Evolutionary conservation across 768 basidiomycete genomes (phyloP), one percentile per base, ranked within the genome.

Genomic region (Scleroderma bovista): DNA sequence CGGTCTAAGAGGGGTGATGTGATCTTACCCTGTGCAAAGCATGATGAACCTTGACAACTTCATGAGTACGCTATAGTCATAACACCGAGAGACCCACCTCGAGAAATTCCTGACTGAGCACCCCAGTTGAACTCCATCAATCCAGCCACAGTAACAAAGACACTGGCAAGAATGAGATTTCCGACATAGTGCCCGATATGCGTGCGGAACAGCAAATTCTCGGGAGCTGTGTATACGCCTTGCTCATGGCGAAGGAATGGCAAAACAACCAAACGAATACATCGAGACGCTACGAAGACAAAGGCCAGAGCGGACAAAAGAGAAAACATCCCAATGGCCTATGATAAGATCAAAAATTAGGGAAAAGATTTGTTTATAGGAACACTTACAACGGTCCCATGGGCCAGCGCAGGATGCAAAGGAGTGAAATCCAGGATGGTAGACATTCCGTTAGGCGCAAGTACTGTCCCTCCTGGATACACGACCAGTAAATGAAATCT

Each of bases 161-260:
- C 66, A 61, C 86, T 81, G 52, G 76, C 75, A 23, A 81, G 55
- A 52, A 87, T 69, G 49, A 89, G 70, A 58, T 79, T 85, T 34
- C 71, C 73, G n/a, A 78, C 75, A 61, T 86, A 87, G 44, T 77
- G 75, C 1, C 87, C 87, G 13, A 87, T 75, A 54, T 85, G 84
- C 7, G 84, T 85, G 50, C 76, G 75, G 64, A 88, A 86, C 64
- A 88, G 86, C 51, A 79, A 68, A 37, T 74, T 77, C 62, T 81
- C 80, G 29, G 64, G 61, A 4, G 57, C 50, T 42, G 68, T 66
- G 26, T 52, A 47, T 16, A 73, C 60, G 51, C 63, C 59, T 24
- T 57, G 44, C 16, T 48, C 58, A 29, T 54, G 60, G 50, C 71
- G 56, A 51, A 65, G 9, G 26, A 29, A 29, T 4, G 26, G 26